Evolutionary conservation across 768 basidiomycete species (phyloP), one percentile per base, ranked within the genome.

Genomic region (Coprinopsis strossmayeri): DNA sequence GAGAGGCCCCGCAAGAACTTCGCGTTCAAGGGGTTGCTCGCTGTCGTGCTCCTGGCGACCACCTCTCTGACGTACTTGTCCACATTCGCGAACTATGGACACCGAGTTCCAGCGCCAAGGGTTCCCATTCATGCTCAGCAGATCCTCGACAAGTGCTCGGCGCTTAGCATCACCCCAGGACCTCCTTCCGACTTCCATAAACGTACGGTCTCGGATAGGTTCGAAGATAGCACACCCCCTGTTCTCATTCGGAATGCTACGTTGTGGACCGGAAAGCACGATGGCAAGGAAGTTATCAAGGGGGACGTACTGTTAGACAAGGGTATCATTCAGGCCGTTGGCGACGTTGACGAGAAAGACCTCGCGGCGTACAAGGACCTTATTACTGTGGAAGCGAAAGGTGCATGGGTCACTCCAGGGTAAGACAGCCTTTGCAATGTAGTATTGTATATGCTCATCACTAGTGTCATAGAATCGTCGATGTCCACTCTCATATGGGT

Each of bases 401-500:
- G 84, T 1, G 73, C 79, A 7, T 90, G 87, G 87, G 74, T 89
- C 15, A 83, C 87, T 2, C 87, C 88, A 27, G 87, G 82, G 53
- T 71, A 52, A 24, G 60, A 20, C 38, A 25, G 9, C 20, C 17
- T 15, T 34, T 15, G 7, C 20, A 35, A 20, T 5, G 15, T 40
- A 32, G n/a, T 30, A 11, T 24, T 32, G n/a, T 23, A 18, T 13
- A 20, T 44, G 26, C n/a, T 26, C 40, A 23, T 38, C 39, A 24
- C 26, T 45, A 13, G 20, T 28, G 28, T 15, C 52, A 17, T 64
- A 61, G 64, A 45, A 54, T 70, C 35, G 62, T 73, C 5, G 70
- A 70, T 52, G 62, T 79, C 49, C 81, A 83, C 61, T 79, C 77
- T 0, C 81, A 85, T 53, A 59, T 82, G 26, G 69, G 68, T 2